Conservation (phyloP, 495 filamentous ascomycete species). For the Letharia lupina region DNA sequence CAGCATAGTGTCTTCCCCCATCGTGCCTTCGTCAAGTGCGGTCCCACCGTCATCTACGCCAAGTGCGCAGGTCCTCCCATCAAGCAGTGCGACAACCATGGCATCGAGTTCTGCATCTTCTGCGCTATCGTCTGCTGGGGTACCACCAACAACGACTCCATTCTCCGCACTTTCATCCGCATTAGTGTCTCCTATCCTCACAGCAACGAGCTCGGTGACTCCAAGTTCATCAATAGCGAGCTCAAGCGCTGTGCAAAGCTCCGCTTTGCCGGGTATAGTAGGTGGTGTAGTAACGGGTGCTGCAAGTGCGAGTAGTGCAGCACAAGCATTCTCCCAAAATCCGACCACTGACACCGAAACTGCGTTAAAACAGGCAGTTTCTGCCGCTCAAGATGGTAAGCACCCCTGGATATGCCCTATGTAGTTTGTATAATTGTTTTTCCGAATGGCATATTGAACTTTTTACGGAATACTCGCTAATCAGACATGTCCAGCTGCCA, state of each 20-base stretch:
- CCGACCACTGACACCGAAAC: not conserved
- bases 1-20: not conserved
- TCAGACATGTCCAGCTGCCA: not conserved
- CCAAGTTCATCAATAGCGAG: not conserved
- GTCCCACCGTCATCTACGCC: not conserved
- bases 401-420: not conserved
- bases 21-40: not conserved
- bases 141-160: not conserved
- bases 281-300: not conserved
- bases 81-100: not conserved
- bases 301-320: not conserved
- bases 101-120: not conserved
- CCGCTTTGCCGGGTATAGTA: not conserved
- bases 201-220: not conserved
- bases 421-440: no score
- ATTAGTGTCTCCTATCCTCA: not conserved
- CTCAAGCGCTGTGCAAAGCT: conserved; percentile 4
- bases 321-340: not conserved
- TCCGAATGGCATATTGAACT: not conserved
- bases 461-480: not conserved
- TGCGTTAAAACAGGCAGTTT: conserved; percentile 7
- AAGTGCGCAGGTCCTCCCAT: not conserved
- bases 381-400: not conserved
- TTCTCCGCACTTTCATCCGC: not conserved
- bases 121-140: not conserved